Evolutionary conservation across 2,329 filamentous ascomycete genomes (phyloP), one percentile per base, ranked within the genome.

Genomic region (Aspergillus ibericus): DNA sequence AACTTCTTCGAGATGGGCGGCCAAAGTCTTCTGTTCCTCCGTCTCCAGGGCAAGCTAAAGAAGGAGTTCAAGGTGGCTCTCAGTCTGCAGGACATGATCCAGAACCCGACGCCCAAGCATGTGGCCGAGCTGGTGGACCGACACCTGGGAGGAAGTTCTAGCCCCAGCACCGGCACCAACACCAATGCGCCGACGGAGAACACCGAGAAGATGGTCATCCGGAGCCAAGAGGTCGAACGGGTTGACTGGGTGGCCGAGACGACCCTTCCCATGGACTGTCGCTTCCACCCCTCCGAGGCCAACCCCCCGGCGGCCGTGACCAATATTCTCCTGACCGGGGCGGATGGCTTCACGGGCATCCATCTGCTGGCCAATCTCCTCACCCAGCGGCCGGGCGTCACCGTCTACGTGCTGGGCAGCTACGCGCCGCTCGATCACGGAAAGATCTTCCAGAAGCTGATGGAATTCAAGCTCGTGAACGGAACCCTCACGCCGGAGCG

Each of bases 1-100:
- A 42, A 36, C 16, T 53, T 53, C 36, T 53, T 53, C 9, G 36
- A 35, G 25, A 35, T 53, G 16, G 51, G 51, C 8, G 51, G 51
- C 8, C 38, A 53, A 13, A 53, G 51, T 44, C 27, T 53, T 12
- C 22, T 53, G 13, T 18, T 44, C n/a, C 36, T 53, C 7, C 51
- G 51, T 27, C 51, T 53, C 12, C 51, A 53, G 6, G 51, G 32
- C 29, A 35, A 20, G 13, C 36, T 53, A 5, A 53, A 44, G 36
- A 35, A 36, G 15, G 25, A 38, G 13, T 40, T 44, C 4, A 42
- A 35, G 20, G 15, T 18, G 27, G 22, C 51, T 2, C 36, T 53
- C 7, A 42, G 32, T 6, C 51, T 53, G 16, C 36, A 44, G 18
- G 36, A 38, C 22, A 53, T 53, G 36, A 40, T 53, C 16, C 27